Base-by-base conservation (phyloP, 768 basidiomycete genomes). In the Brasilioporus rufonigricans region DNA sequence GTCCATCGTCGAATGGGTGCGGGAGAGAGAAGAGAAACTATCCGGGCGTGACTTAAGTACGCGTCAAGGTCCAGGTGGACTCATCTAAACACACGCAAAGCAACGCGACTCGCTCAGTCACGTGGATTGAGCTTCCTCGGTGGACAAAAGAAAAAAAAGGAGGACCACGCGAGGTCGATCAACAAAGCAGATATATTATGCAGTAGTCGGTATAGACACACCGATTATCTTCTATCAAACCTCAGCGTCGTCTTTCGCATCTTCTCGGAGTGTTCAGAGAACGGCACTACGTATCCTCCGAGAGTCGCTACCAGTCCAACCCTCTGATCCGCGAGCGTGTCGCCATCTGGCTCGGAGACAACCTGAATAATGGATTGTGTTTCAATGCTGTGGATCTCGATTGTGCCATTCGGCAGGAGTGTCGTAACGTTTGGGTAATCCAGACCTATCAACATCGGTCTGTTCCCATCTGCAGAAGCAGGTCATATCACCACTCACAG, bases 391-490 rank as follows among this genome's bases (percentile, higher is more conserved):
- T 97, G 93, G 5, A 96, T 80, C 65, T 90, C 85, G 50, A 98
- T 81, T 1, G 84, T 87, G 48, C 84, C 78, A 66, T 95, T 85
- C 3, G 86, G 83, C 4, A 97, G 77, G 4, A 97, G 78, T 1
- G 93, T 81, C 13, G 85, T 84, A 48, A 93, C 74, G 58, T 89
- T 87, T 4, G 91, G 93, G 60, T 86, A 84, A 66, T 97, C 93
- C 48, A 93, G 75, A 55, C 84, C 91, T 91, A 60, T 40, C 23
- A 36, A 26, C 16, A 10, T 44, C 12, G 27, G 43, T 52, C n/a
- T 39, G 35, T 53, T 27, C 50, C 55, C 19, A 29, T 24, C n/a
- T 44, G 32, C 14, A 29, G 16, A 23, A 44, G 48, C 23, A 41
- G 10, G 19, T n/a, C 8, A 36, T 9, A 44, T 41, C 21, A 36